phyloP scores from a whole-genome alignment of 371 early-diverging fungal species.

The Smittium mucronatum region DNA sequence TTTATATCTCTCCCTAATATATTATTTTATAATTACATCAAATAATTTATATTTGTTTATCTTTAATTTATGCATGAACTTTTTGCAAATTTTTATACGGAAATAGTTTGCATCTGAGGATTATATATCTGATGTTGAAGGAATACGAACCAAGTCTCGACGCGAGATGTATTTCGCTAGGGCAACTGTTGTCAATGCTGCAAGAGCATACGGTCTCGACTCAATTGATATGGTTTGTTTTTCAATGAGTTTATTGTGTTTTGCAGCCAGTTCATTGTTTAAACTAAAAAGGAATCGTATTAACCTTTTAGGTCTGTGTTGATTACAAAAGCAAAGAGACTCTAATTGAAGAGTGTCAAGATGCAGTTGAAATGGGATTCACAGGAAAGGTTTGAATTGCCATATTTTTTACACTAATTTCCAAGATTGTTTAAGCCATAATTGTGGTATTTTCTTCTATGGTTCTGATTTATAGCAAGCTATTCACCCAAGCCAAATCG shows the following conservation, averaged over 20 bases:
- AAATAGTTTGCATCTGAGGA: constrained; percentile 85
- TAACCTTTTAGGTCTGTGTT: constrained; percentile 53
- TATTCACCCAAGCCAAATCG: constrained; percentile 81
- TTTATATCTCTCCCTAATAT: no score
- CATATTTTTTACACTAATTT: background rate
- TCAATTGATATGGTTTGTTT: constrained; percentile 69
- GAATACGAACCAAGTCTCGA: constrained; percentile 55
- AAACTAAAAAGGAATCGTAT: background rate
- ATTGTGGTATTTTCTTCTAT: background rate
- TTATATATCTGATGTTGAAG: constrained; percentile 73
- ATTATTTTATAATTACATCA: no score
- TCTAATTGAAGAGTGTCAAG: constrained; percentile 62
- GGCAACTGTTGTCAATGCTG: constrained; percentile 62
- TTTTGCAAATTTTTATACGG: no score
- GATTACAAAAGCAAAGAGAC: constrained; percentile 55
- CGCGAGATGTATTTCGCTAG: constrained; percentile 69
- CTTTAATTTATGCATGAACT: no score
- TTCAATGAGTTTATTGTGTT: background rate
- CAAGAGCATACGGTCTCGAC: constrained; percentile 70
- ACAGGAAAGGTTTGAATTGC: constrained; percentile 62
- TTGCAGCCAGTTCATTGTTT: background rate
- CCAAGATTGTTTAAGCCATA: background rate
- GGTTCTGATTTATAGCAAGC: constrained; percentile 42
- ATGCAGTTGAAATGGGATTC: constrained; percentile 83
- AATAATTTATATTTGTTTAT: no score